These are phyloP conservation scores for Ascosphaera aggregata DNA, from an alignment of 2,329 filamentous ascomycete genomes.

Conservation along the genomic window DNA sequence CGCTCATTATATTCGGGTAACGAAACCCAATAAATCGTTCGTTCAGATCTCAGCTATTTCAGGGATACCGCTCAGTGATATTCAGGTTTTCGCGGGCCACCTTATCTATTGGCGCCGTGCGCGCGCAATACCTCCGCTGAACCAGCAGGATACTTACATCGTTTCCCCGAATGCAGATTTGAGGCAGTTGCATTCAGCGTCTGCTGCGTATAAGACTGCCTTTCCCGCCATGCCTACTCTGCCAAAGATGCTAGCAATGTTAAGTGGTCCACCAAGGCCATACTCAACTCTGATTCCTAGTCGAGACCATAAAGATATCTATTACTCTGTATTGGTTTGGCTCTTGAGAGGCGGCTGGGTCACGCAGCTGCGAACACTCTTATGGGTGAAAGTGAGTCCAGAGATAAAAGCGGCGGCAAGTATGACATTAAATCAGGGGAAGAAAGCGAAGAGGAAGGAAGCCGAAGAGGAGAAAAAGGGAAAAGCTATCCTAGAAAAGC, in stretches of 20 bases:
- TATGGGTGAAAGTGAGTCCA: conserved; percentile 63
- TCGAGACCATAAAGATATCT: conserved; percentile 66
- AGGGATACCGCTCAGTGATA: conserved; percentile 52
- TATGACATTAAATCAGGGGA: conserved; percentile 43
- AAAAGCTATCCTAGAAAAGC: conserved; percentile 18
- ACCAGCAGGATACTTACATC: conserved; percentile 75
- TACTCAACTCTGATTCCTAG: conserved; percentile 71
- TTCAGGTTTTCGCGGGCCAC: conserved; percentile 74
- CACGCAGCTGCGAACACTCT: conserved; percentile 76
- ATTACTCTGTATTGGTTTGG: conserved; percentile 84
- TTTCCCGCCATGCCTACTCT: conserved; percentile 71
- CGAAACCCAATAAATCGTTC: conserved; percentile 41
- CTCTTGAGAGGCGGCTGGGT: conserved; percentile 84
- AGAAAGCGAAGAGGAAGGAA: conserved; percentile 37
- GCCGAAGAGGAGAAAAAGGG: conserved; percentile 45
- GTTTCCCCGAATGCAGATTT: conserved; percentile 77
- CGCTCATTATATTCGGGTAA: conserved; percentile 42
- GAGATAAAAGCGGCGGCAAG: conserved; percentile 66
- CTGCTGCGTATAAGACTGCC: conserved; percentile 45
- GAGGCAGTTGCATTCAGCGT: conserved; percentile 42
- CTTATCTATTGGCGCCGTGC: conserved; percentile 92
- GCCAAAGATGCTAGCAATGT: conserved; percentile 62
- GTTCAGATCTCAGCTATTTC: conserved; percentile 39
- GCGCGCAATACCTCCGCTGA: conserved; percentile 72
- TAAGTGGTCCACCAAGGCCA: conserved; percentile 58